Base-by-base conservation (phyloP, 2,329 filamentous ascomycete species). In the Colletotrichum tropicicola region DNA sequence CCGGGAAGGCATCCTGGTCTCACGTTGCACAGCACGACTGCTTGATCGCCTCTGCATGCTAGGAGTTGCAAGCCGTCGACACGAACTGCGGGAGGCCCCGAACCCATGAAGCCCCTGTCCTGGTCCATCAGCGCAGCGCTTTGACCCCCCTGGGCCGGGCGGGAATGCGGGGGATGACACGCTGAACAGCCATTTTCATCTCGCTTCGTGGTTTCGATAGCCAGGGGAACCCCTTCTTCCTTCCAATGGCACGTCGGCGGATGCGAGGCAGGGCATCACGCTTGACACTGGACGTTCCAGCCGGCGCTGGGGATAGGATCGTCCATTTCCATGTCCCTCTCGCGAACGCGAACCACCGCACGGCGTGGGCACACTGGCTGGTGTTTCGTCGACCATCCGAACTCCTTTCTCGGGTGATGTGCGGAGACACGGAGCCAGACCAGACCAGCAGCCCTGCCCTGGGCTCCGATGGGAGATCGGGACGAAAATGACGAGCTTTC, bases 161-260 rank as follows among this genome's bases (percentile, higher is more conserved):
- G 25, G 32, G 39, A 59, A 19, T 53, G 48, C 47, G 30, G 55
- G 39, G 60, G 47, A 47, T 41, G 39, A 48, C n/a, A 53, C 48
- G 15, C 55, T 52, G 39, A 27, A n/a, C 13, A n/a, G 28, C 55
- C 37, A 59, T 58, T 53, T 27, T 64, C 47, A 64, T 59, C 60
- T 54, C 55, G 48, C 60, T 53, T 45, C 47, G 19, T 41, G 60
- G 23, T 45, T 64, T 51, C 48, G 55, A 59, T 47, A 52, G 55
- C 21, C 54, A 59, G 45, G 60, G 55, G 55, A 28, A 41, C 32
- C 56, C 60, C 48, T 63, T 47, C 41, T 54, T 41, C 30, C 9
- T 30, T 28, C 60, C 60, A 53, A 35, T 41, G 13, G 30, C n/a
- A 10, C 13, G 23, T 12, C 55, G 15, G 55, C 25, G 41, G 41